Evolutionary conservation across 2,329 filamentous ascomycete genomes (phyloP), one percentile per base, ranked within the genome.

Genomic region (Ascomycota sp.): DNA sequence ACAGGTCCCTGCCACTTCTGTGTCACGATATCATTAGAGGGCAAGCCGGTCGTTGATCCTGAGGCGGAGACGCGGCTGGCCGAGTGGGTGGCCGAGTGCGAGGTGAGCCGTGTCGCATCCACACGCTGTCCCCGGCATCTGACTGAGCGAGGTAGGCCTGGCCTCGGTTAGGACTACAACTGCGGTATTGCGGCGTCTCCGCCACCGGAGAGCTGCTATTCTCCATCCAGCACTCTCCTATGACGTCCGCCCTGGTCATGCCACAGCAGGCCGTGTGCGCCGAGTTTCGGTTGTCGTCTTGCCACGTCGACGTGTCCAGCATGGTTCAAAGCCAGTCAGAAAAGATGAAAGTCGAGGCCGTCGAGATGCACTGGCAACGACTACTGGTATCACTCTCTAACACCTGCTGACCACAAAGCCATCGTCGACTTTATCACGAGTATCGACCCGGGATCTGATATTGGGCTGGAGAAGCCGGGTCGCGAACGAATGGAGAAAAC

Each of bases 181-280:
- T 54, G 3, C 39, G 42, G 11, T 32, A 35, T n/a, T 33, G 39
- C n/a, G 28, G 29, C 5, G 30, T 31, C 21, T 23, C 21, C 12
- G 21, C 38, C 5, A 30, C 40, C 3, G 40, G 38, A 8, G 31
- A 37, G 8, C 28, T 51, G 7, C 32, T 36, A 1, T 55, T 55
- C 25, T 51, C 45, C 1, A 41, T 57, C 7, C 46, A 55, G 29
- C 53, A 57, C 30, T 43, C 48, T 3, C 43, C 48, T 24, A 28
- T 52, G 12, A 39, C 40, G 0, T 54, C 52, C 4, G 36, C 43
- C 11, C 30, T 52, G 17, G 20, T 42, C 5, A 37, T 46, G 5
- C 52, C 52, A 1, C 26, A 29, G 1, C 38, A 34, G 2, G 43
- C 48, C 1, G 25, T 30, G 4, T 41, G 36, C 5, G 42, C 43